These are phyloP conservation scores for Leucosporidium yakuticum DNA, from an alignment of 768 basidiomycete species.

Conservation along the genomic window DNA sequence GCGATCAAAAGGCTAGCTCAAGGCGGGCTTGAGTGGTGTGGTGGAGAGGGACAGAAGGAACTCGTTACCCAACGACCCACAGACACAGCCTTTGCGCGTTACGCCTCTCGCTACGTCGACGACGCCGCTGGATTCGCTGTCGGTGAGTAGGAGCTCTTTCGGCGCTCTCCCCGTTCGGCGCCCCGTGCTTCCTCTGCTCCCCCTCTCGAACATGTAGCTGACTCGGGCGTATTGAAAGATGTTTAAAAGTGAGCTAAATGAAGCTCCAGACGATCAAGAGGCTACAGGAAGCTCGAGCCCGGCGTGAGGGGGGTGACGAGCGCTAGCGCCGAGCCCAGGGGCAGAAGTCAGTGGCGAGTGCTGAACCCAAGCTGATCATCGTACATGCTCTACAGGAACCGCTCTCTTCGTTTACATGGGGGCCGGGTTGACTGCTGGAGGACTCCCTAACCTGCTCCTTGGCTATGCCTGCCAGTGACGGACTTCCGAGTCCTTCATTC, in stretches of 20 bases:
- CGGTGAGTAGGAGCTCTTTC: neutral
- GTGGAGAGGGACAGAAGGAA: neutral
- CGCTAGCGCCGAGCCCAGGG: too few species aligned
- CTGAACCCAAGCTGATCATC: too few species aligned
- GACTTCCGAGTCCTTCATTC: too few species aligned
- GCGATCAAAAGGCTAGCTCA: too few species aligned
- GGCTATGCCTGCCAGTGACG: neutral
- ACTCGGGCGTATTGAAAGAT: neutral
- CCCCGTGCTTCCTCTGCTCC: too few species aligned
- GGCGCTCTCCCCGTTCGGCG: too few species aligned
- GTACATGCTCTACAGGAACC: neutral
- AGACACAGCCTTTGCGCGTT: neutral
- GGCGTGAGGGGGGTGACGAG: too few species aligned
- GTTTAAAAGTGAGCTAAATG: too few species aligned
- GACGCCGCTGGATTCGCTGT: neutral
- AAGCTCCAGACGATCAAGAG: too few species aligned
- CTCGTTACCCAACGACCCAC: constrained; percentile 2
- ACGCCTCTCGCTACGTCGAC: constrained; percentile 1
- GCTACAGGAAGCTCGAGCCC: too few species aligned
- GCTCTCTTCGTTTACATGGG: constrained; percentile 5
- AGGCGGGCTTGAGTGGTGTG: neutral
- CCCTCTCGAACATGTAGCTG: neutral
- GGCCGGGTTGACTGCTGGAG: neutral
- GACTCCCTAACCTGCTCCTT: neutral
- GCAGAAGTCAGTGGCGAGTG: too few species aligned